phyloP scores from a whole-genome alignment of 306 rosid species.

The Prosopis cineraria region DNA sequence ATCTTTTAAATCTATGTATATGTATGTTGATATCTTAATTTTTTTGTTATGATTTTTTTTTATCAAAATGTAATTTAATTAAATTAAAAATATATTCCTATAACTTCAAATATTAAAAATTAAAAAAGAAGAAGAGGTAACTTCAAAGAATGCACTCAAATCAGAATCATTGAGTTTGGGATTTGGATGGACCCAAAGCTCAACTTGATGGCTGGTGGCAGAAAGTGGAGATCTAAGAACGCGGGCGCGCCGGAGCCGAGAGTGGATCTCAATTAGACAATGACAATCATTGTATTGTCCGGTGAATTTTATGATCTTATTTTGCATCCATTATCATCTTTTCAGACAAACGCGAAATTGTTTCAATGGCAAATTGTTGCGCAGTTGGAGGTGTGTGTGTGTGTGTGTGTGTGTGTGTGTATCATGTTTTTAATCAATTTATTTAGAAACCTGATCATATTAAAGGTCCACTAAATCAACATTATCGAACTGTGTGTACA shows the following conservation, averaged over 20 bases:
- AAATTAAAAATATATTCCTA: not conserved
- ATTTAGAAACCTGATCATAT: no score
- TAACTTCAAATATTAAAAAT: not conserved
- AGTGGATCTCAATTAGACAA: conserved; percentile 64
- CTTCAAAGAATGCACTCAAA: not conserved
- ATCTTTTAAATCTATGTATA: not conserved
- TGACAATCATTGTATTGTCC: conserved; percentile 16
- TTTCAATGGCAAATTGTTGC: no score
- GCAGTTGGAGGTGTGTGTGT: no score
- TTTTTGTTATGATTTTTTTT: not conserved
- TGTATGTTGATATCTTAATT: not conserved
- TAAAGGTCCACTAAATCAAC: no score
- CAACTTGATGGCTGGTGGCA: not conserved
- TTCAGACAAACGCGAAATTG: not conserved
- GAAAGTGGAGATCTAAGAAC: conserved; percentile 27
- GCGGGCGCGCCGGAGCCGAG: conserved; percentile 62
- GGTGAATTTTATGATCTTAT: conserved; percentile 26
- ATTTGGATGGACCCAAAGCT: not conserved
- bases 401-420: no score
- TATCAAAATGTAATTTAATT: not conserved
- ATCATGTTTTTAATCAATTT: no score
- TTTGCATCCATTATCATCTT: not conserved
- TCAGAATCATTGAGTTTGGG: not conserved
- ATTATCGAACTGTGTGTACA: no score
- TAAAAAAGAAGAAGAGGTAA: no score